Base-by-base conservation (phyloP, 305 asterid species). In the Fraxinus latifolia region DNA sequence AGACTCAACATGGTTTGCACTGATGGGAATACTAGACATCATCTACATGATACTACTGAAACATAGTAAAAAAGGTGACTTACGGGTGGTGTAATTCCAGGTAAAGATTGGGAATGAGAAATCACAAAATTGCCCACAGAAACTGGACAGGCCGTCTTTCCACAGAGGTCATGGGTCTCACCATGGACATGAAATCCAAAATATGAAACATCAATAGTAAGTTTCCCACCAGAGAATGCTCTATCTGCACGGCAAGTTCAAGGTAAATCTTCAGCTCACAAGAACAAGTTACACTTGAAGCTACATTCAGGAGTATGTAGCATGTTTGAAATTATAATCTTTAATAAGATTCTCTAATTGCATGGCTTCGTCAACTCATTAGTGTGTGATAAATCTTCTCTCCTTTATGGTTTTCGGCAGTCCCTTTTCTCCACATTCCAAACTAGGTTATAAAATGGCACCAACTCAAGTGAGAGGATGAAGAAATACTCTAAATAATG, bases 41-140 rank as follows among this genome's bases (percentile, higher is more conserved):
- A 23, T 62, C 71, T 2, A 62, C 71, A 62, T 3, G 71, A 62
- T 62, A 21, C 9, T 29, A 68, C 74, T 29, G 39, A 68, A 19
- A 82, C 12, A 81, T 23, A 47, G 76, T 1, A 2, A 32, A 83
- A 67, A 75, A 76, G 77, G 77, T 34, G 83, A 87, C 97, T 94
- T 86, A 94, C 97, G 29, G 96, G 93, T 77, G 99, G 99, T 29
- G 98, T 93, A 72, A 44, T 74, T 85, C 91, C 93, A 77, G 99
- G 99, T 74, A 96, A 87, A 29, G 68, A 89, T 87, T 96, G 97
- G 70, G 96, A 77, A 85, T 93, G 95, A 74, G 97, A 84, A 80
- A 96, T 91, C 36, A 88, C 81, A 68, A 96, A 96, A 79, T 91
- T 90, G 53, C 99, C 98, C 42, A 81, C 83, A 74, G 92, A 21